phyloP scores from a whole-genome alignment of 208 protist genomes.

The Crithidia sp. region DNA sequence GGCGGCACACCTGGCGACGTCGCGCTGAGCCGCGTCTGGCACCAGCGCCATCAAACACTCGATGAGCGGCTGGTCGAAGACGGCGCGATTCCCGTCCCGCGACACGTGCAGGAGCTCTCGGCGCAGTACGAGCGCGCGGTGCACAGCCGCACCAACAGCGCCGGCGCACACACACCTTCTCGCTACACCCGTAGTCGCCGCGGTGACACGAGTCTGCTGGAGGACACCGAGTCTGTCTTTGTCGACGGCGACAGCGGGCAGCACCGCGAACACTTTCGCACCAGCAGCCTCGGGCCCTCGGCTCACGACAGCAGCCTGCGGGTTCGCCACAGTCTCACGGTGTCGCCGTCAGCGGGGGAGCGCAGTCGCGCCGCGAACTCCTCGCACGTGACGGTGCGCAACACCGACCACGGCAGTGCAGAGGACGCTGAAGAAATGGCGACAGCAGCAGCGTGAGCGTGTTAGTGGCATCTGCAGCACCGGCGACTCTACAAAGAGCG shows the following conservation, averaged over 20 bases:
- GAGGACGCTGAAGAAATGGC: not conserved
- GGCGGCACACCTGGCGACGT: slow-evolving; percentile 7
- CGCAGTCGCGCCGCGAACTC: slow-evolving; percentile 6
- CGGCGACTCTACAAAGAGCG: too few species aligned
- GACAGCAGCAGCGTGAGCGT: not conserved
- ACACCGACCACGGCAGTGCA: not conserved
- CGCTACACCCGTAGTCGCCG: not conserved
- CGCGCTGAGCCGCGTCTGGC: slow-evolving; percentile 10
- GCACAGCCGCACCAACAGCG: slow-evolving; percentile 27
- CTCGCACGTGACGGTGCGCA: slow-evolving; percentile 1
- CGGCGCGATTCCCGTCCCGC: slow-evolving; percentile 39
- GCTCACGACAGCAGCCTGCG: slow-evolving; percentile 6
- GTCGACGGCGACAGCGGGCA: not conserved
- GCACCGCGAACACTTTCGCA: not conserved
- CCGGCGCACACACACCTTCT: not conserved
- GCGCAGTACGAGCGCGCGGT: slow-evolving; percentile 41
- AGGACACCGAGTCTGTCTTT: not conserved
- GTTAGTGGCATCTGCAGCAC: not conserved
- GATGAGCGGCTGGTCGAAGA: slow-evolving; percentile 50
- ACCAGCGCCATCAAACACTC: slow-evolving; percentile 42
- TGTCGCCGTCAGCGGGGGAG: not conserved
- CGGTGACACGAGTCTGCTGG: not conserved
- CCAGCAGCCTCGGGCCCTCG: not conserved
- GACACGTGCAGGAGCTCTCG: slow-evolving; percentile 37
- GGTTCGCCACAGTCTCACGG: not conserved